Percentiles rank a stretch among this genome's conserved stretches.
phyloP scores from a whole-genome alignment of 345 rosid genomes.

The Leavenworthia alabamica region DNA sequence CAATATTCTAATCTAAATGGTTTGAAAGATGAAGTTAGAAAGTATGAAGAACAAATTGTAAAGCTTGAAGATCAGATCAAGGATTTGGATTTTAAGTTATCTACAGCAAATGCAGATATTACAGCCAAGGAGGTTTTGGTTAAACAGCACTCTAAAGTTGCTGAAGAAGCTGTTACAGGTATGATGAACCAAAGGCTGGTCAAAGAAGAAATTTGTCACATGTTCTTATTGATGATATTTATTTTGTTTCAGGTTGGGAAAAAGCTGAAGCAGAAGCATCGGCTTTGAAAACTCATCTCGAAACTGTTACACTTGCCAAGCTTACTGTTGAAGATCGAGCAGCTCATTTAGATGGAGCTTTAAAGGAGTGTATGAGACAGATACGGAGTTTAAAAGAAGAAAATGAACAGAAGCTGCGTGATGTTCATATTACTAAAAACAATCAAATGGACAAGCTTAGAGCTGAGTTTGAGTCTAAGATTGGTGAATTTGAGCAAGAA shows the following conservation, averaged over 20 bases:
- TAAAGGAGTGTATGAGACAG: slow-evolving; percentile 96
- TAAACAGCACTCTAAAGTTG: slow-evolving; percentile 96
- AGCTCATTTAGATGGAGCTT: slow-evolving; percentile 86
- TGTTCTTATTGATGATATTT: not conserved
- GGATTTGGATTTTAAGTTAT: slow-evolving; percentile 64
- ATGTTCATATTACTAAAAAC: slow-evolving; percentile 50
- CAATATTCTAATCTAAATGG: slow-evolving; percentile 65
- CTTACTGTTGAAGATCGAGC: slow-evolving; percentile 87
- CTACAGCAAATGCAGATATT: slow-evolving; percentile 66
- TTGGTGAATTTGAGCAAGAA: slow-evolving; percentile 61
- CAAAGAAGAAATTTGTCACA: not conserved
- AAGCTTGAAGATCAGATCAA: slow-evolving; percentile 62
- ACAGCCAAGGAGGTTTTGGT: slow-evolving; percentile 69
- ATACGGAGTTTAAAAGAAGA: slow-evolving; percentile 89
- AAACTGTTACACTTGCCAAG: slow-evolving; percentile 72
- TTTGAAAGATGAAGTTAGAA: slow-evolving; percentile 63
- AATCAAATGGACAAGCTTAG: slow-evolving; percentile 75
- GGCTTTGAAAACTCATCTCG: slow-evolving; percentile 77
- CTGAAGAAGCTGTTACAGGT: slow-evolving; percentile 99
- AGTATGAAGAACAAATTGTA: slow-evolving; percentile 53
- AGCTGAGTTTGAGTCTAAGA: slow-evolving; percentile 64
- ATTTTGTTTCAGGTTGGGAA: slow-evolving; percentile 74
- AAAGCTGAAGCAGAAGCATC: slow-evolving; percentile 96
- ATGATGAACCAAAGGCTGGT: not conserved
- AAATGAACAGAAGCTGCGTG: slow-evolving; percentile 74